Base-by-base conservation (phyloP, 2,329 filamentous ascomycete genomes). In the Sclerotinia minor region DNA sequence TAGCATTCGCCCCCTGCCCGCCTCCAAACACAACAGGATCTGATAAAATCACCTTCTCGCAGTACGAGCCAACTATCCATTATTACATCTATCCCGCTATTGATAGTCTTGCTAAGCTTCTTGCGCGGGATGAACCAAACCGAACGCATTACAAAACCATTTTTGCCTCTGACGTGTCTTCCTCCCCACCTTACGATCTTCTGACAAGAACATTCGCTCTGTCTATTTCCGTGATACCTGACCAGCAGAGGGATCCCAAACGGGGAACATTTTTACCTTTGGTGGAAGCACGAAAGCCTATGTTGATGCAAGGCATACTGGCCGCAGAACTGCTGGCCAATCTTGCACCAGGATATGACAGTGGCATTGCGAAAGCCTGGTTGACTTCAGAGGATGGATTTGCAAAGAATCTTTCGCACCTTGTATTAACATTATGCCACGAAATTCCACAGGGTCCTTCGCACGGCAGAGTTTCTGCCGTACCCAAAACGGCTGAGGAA, bases 121-220 rank as follows among this genome's bases (percentile, higher is more conserved):
- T 99, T 35, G 94, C 95, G 5, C 86, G 94, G 64, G 95, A 98
- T 77, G 94, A 98, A 73, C 94, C 95, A 0, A 99, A 99, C 75
- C 84, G 95, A 70, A 88, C 88, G 3, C 89, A 91, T 73, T 98
- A 94, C 81, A 91, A 90, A 77, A 83, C 87, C 52, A 90, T 98
- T 13, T 96, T 98, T 74, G 83, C 88, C 26, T 84, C 89, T 8
- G 93, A 96, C 74, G 84, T 87, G 8, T 81, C 81, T 21, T 84
- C 86, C 13, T 83, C 82, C 1, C 83, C 88, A 9, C 86, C 91
- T 0, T 89, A 89, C 73, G 93, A 97, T 70, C 84, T 98, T 17
- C 82, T 98, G 5, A 97, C 94, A 0, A 88, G 91, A 68, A 87
- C 93, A 0, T 98, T 99, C 78, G 93, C 87, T 4, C 83, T 99